Percentiles rank a stretch among this genome's conserved stretches.
phyloP scores from a whole-genome alignment of 2,329 filamentous ascomycete species.

The Botrytis galanthina region DNA sequence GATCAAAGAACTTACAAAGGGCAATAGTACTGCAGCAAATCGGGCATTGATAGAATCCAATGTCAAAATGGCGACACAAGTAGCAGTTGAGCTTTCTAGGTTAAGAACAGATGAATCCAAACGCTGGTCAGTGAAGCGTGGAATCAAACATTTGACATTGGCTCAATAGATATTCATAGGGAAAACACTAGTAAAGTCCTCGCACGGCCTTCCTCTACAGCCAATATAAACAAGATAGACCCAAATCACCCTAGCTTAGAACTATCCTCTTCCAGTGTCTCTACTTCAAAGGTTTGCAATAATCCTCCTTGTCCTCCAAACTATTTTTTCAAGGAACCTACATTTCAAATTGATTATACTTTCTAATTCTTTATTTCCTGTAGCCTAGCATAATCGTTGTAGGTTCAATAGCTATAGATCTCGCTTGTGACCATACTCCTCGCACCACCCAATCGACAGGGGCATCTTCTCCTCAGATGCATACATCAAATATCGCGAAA shows the following conservation, averaged over 20 bases:
- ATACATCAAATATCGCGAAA: constrained; percentile 82
- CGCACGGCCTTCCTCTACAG: neutral
- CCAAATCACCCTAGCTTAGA: neutral
- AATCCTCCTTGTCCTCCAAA: neutral
- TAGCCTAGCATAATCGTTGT: constrained; percentile 69
- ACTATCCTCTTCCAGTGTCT: neutral
- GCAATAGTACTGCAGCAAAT: constrained; percentile 62
- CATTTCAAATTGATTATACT: neutral
- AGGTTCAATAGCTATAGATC: constrained; percentile 84
- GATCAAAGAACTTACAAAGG: constrained; percentile 66
- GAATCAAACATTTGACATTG: neutral
- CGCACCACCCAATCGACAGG: constrained; percentile 40
- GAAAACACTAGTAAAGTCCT: neutral
- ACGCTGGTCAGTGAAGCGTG: constrained; percentile 5
- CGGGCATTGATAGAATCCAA: constrained; percentile 65
- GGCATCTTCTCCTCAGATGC: constrained; percentile 40
- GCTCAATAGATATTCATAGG: constrained; percentile 8
- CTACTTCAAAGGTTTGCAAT: constrained; percentile 1
- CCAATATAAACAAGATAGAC: neutral
- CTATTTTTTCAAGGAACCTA: neutral
- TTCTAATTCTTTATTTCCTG: neutral
- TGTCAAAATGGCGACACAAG: constrained; percentile 60
- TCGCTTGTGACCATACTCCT: constrained; percentile 73
- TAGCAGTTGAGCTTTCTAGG: constrained; percentile 53
- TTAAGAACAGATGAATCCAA: constrained; percentile 4